Evolutionary conservation across 75 land plant species (phyloP).

Genomic region (Cryptomeria japonica): DNA sequence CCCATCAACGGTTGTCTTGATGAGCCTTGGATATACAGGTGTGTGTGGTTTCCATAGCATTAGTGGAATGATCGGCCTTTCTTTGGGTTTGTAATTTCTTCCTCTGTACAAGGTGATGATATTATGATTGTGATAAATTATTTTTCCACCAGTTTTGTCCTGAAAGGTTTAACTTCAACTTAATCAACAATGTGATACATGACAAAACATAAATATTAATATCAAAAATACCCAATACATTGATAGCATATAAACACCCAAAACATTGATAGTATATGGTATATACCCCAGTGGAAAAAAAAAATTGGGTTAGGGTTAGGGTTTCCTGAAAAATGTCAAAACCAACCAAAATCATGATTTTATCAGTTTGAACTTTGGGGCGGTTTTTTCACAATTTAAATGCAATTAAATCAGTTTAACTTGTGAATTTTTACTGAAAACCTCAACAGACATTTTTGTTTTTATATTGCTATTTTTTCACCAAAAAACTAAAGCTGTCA

Average conservation of each 20-base stretch:
- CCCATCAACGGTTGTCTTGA: slow-evolving; percentile 71
- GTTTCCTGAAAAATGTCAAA: no score
- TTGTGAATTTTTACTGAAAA: no score
- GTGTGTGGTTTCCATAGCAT: slow-evolving; percentile 89
- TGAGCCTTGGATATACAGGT: slow-evolving; percentile 75
- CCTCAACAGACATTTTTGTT: no score
- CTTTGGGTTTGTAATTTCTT: slow-evolving; percentile 64
- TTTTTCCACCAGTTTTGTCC: slow-evolving; percentile 83
- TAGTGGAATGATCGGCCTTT: slow-evolving; percentile 69
- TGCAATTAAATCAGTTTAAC: no score
- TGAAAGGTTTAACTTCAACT: slow-evolving; percentile 17
- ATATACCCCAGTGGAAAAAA: no score
- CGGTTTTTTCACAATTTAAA: no score
- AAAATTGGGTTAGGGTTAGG: no score
- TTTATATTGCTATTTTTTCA: no score
- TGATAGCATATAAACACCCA: background rate
- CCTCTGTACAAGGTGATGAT: slow-evolving; percentile 69
- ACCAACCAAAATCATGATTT: no score
- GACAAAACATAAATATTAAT: background rate
- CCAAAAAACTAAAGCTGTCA: no score
- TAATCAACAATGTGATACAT: background rate
- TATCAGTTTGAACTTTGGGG: no score
- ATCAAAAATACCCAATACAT: background rate
- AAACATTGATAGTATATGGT: no score
- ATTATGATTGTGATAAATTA: slow-evolving; percentile 68